Percentiles rank a stretch among this genome's conserved stretches.
Conservation (phyloP, 2,329 filamentous ascomycete genomes). For the Monosporascus sp. region DNA sequence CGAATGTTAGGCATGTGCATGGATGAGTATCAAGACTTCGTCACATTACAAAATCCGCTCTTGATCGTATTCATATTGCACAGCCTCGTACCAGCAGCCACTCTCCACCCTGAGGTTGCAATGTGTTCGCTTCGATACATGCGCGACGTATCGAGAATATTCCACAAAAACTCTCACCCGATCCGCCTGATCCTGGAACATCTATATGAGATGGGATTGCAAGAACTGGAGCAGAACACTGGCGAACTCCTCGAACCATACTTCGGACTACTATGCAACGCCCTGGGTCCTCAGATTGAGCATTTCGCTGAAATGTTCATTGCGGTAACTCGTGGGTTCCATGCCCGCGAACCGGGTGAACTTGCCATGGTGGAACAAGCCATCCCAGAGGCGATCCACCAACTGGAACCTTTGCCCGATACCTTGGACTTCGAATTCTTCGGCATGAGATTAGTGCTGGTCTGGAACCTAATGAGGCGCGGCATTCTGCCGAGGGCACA, state of each 20-base stretch:
- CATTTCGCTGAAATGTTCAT: background rate
- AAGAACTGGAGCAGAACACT: background rate
- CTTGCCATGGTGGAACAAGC: background rate
- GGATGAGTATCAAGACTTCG: background rate
- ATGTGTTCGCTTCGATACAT: background rate
- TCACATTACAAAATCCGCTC: background rate
- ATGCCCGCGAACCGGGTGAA: background rate
- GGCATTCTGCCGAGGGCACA: background rate
- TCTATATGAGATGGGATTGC: background rate
- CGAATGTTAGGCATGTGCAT: background rate
- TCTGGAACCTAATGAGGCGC: background rate
- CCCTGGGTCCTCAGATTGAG: background rate
- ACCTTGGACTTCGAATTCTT: background rate
- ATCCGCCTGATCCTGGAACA: background rate
- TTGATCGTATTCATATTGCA: background rate
- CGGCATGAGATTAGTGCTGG: background rate
- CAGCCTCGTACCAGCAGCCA: background rate
- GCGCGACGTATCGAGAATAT: background rate
- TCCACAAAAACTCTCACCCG: background rate
- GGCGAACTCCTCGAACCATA: background rate
- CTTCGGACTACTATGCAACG: background rate
- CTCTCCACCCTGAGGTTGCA: background rate
- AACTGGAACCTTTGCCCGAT: background rate
- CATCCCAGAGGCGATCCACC: background rate
- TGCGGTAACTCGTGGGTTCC: too few relatives aligned